Conservation (phyloP, 768 basidiomycete species). For the Calocybe cyanea region DNA sequence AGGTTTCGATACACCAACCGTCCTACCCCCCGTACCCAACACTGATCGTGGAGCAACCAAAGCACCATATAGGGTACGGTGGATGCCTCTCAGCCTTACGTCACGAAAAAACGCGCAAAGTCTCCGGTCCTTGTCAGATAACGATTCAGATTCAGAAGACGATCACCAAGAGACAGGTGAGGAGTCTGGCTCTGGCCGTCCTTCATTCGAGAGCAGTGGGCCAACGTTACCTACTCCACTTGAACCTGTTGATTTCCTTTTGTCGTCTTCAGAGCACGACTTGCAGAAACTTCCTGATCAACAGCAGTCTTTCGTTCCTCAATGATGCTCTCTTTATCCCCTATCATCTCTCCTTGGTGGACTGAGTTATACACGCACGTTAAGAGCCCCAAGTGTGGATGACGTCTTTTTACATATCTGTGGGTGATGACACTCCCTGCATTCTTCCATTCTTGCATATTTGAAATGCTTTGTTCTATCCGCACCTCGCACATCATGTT, state of each 20-base stretch:
- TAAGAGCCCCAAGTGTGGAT: too few relatives aligned
- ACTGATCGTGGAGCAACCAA: conserved; percentile 12
- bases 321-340: conserved; percentile 23
- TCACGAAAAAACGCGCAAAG: conserved; percentile 22
- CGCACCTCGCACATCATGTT: too few relatives aligned
- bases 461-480: too few relatives aligned
- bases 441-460: too few relatives aligned
- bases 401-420: too few relatives aligned
- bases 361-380: background rate
- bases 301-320: conserved; percentile 27
- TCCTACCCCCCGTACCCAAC: conserved; percentile 18
- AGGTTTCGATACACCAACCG: conserved; percentile 35
- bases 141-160: conserved; percentile 20
- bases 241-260: conserved; percentile 21
- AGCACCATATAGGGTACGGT: conserved; percentile 30
- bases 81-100: conserved; percentile 39
- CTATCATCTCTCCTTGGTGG: conserved; percentile 29
- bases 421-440: too few relatives aligned
- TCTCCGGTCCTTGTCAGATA: conserved; percentile 23
- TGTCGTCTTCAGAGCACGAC: conserved; percentile 15
- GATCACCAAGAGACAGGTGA: conserved; percentile 7
- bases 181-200: background rate
- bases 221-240: conserved; percentile 23
- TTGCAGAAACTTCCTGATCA: conserved; percentile 24
- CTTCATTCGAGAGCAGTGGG: conserved; percentile 16